Evolutionary conservation across 139 green algal species (phyloP).

Genomic region (Spirogloea muscicola): DNA sequence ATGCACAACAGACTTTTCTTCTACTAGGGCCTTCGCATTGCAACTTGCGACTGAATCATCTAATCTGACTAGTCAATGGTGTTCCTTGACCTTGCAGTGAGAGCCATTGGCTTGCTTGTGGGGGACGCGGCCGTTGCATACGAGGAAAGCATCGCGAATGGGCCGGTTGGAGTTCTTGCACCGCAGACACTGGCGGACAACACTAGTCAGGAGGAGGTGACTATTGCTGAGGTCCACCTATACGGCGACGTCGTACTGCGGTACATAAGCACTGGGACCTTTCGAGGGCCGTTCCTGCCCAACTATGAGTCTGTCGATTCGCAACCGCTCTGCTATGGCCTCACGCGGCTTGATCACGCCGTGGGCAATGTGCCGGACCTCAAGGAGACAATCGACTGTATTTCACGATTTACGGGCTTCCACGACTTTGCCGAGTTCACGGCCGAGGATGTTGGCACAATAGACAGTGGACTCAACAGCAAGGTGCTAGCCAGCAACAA

Average conservation of each 20-base stretch:
- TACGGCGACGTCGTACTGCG: conserved; percentile 94
- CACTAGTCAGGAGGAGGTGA: conserved; percentile 12
- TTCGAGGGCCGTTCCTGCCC: conserved; percentile 73
- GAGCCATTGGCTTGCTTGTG: conserved; percentile 80
- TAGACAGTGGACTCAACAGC: conserved; percentile 57
- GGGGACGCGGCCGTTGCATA: conserved; percentile 75
- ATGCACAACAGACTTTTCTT: too few relatives aligned
- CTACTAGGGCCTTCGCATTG: too few relatives aligned
- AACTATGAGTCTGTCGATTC: conserved; percentile 61
- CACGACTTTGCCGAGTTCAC: conserved; percentile 98
- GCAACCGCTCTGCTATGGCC: conserved; percentile 1
- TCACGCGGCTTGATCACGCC: conserved; percentile 81
- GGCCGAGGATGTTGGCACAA: conserved; percentile 91
- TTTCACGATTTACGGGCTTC: conserved; percentile 79
- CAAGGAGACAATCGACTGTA: conserved; percentile 73
- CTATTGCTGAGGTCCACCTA: conserved; percentile 75
- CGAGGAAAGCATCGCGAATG: conserved; percentile 60
- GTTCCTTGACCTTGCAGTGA: too few relatives aligned
- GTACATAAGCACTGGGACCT: conserved; percentile 25
- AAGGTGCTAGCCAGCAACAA: conserved; percentile 89
- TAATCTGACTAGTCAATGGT: too few relatives aligned
- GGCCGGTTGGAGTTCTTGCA: conserved; percentile 59
- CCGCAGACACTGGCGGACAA: conserved; percentile 58
- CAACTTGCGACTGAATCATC: too few relatives aligned
- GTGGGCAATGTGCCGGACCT: conserved; percentile 92